Percentiles rank a stretch among this genome's conserved stretches.
phyloP scores from a whole-genome alignment of 2,329 filamentous ascomycete genomes.

The Ophiosphaerella narmari region DNA sequence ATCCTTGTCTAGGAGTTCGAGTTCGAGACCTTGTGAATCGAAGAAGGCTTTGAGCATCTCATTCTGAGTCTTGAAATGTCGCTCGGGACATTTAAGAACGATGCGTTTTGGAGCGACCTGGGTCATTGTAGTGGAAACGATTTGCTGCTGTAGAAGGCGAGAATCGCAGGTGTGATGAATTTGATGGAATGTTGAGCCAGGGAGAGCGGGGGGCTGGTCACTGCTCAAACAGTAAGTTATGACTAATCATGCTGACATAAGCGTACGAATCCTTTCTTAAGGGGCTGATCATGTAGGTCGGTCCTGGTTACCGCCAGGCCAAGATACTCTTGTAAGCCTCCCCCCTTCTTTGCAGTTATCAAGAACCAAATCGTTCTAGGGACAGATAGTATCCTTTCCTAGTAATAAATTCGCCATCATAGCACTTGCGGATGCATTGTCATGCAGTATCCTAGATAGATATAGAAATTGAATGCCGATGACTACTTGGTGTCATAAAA shows the following conservation, averaged over 20 bases:
- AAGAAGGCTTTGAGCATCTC: constrained; percentile 14
- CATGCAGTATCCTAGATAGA: no score
- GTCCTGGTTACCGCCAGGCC: constrained; percentile 10
- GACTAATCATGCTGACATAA: no score
- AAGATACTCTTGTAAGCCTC: constrained; percentile 10
- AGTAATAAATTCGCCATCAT: not conserved
- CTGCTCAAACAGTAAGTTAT: no score
- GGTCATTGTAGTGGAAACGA: constrained; percentile 8
- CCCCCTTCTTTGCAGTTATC: not conserved
- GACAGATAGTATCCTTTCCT: constrained; percentile 2
- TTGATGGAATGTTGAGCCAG: no score
- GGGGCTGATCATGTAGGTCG: not conserved
- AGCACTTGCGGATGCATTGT: not conserved
- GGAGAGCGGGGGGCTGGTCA: no score
- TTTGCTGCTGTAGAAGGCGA: not conserved
- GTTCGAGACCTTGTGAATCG: constrained; percentile 16
- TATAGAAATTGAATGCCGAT: no score
- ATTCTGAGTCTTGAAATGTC: constrained; percentile 10
- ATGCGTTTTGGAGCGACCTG: constrained; percentile 16
- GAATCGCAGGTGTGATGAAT: no score
- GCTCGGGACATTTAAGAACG: constrained; percentile 16
- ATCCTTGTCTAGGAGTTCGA: constrained; percentile 4
- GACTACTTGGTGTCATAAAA: no score
- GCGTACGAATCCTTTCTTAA: no score
- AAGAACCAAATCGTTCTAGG: constrained; percentile 4